phyloP scores from a whole-genome alignment of 495 filamentous ascomycete genomes.

The Lophiotrema nucula region DNA sequence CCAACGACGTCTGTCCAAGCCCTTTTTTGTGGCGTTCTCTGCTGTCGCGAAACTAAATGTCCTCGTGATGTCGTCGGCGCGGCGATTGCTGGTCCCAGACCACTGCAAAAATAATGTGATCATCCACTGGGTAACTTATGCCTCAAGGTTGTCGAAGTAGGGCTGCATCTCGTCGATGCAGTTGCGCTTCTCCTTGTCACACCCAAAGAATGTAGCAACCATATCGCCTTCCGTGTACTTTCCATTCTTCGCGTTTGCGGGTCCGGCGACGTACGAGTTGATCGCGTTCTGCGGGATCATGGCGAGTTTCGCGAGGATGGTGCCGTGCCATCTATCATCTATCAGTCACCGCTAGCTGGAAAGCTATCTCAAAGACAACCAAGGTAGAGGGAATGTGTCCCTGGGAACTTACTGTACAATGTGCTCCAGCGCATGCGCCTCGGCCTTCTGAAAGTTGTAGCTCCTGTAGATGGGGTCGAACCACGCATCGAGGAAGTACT shows the following conservation, averaged over 20 bases:
- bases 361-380: too few relatives aligned
- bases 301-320: conserved; percentile 82
- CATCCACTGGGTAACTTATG: too few relatives aligned
- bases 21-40: too few relatives aligned
- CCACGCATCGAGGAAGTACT: conserved; percentile 93
- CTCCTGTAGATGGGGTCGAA: conserved; percentile 89
- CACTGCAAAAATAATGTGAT: too few relatives aligned
- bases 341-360: conserved; percentile 69
- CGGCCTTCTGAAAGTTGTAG: conserved; percentile 95
- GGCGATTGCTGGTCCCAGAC: too few relatives aligned
- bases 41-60: too few relatives aligned
- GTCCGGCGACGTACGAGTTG: conserved; percentile 68
- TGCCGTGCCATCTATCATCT: conserved; percentile 87
- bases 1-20: too few relatives aligned
- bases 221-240: conserved; percentile 83
- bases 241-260: conserved; percentile 49
- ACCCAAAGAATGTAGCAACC: conserved; percentile 70
- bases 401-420: conserved; percentile 41
- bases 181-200: conserved; percentile 55
- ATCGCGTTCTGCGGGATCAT: conserved; percentile 78
- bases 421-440: conserved; percentile 78
- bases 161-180: conserved; percentile 70
- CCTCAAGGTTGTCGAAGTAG: conserved; percentile 20
- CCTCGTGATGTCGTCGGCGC: too few relatives aligned
- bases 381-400: not conserved